A percentile compares a stretch with the other conserved stretches of the same genome.
phyloP scores from a whole-genome alignment of 2,329 filamentous ascomycete genomes.

The Apiospora arundinis region DNA sequence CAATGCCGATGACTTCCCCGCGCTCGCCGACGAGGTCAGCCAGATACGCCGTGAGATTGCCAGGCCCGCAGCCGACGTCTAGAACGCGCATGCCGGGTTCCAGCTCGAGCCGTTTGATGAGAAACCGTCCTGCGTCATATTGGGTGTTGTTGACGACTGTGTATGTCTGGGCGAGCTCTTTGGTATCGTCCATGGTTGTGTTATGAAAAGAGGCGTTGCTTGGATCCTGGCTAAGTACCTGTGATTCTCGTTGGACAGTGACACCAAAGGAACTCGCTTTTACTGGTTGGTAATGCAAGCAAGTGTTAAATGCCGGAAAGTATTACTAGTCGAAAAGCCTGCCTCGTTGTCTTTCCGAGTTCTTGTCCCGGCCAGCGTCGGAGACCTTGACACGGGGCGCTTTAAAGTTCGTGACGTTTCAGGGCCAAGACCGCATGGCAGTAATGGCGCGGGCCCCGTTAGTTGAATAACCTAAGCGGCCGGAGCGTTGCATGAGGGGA shows the following conservation, averaged over 20 bases:
- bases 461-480: neutral
- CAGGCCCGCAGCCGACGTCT: conserved; percentile 43
- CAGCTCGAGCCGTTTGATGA: conserved; percentile 33
- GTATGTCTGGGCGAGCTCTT: conserved; percentile 37
- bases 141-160: conserved; percentile 35
- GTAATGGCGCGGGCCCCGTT: conserved; percentile 4
- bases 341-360: neutral
- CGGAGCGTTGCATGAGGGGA: neutral
- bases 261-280: neutral
- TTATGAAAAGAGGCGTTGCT: neutral
- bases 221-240: neutral
- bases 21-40: conserved; percentile 32
- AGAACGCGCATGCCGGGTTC: conserved; percentile 34
- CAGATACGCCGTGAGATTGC: conserved; percentile 37
- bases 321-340: neutral
- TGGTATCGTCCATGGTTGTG: conserved; percentile 31
- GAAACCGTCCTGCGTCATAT: conserved; percentile 33
- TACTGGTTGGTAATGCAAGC: too few relatives aligned
- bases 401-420: neutral
- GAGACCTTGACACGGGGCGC: neutral
- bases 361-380: neutral
- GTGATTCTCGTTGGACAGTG: too few relatives aligned
- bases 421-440: neutral
- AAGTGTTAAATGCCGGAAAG: neutral
- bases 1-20: conserved; percentile 38